Base-by-base conservation (phyloP, 2,329 filamentous ascomycete species). In the Apiospora koreana region DNA sequence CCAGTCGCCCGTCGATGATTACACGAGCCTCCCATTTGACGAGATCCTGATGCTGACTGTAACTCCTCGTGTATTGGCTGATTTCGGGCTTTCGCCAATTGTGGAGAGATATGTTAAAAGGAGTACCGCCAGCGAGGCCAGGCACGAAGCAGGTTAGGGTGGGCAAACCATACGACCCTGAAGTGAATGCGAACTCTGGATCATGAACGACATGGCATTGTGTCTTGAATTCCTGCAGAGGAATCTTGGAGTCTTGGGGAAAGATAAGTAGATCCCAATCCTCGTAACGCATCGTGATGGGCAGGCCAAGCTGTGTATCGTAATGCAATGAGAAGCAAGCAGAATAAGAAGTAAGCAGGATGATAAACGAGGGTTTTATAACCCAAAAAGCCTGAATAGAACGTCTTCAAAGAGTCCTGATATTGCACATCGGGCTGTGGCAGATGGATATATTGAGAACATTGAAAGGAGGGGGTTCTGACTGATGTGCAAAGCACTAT, bases 231-330 rank as follows among this genome's bases (percentile, higher is more conserved):
- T 97, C 94, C 80, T 93, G 93, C 69, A 95, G 81, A 0, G 94
- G 94, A 16, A 92, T 79, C 75, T 89, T 91, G 75, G 86, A 90
- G 72, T 87, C 86, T 72, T 80, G 81, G 0, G 93, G 91, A 79
- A 97, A 97, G 72, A 97, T 85, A 58, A 97, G 88, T 69, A 96
- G 88, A 77, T 97, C 94, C 94, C 94, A 97, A 77, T 94, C 90
- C 75, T 94, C 88, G 85, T 92, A 97, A 71, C 94, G 91, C 94
- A 97, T 97, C 72, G 75, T 86, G 80, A 69, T 70, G 38, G 71
- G 67, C 2, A 58, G 70, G 71, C 70, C 71, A 72, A 74, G 18
- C 10, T 23, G 54, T 21, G 54, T 62, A 23, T 38, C 31, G 9
- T 10, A 18, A 68, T 41, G 45, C 31, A 45, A 21, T 9, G 21